These are phyloP conservation scores for Pholiota adiposa DNA, from an alignment of 1,284 basidiomycete species.

Conservation along the genomic window DNA sequence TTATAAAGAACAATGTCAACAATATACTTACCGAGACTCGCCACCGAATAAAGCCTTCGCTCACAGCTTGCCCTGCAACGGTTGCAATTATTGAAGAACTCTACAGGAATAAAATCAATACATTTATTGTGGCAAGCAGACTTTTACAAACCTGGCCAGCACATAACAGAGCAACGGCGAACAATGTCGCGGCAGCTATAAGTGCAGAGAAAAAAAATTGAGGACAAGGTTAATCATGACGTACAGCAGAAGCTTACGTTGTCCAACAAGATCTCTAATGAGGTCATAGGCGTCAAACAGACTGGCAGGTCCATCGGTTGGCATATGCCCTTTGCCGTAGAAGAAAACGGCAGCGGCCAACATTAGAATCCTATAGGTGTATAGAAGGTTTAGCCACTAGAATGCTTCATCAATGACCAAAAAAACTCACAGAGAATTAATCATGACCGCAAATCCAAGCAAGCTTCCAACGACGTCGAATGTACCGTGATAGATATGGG, in stretches of 20 bases:
- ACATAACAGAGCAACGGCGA: conserved; percentile 85
- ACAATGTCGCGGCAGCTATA: conserved; percentile 76
- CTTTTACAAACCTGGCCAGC: conserved; percentile 65
- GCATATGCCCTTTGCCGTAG: conserved; percentile 47
- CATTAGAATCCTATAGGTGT: conserved; percentile 61
- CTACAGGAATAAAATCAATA: conserved; percentile 37
- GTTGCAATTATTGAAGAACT: conserved; percentile 94
- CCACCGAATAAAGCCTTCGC: conserved; percentile 95
- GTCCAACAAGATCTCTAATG: conserved; percentile 68
- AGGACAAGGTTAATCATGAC: neutral
- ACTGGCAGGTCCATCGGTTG: conserved; percentile 57
- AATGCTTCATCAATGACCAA: neutral
- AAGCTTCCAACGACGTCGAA: conserved; percentile 69
- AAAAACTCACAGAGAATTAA: conserved; percentile 75
- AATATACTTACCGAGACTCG: conserved; percentile 69
- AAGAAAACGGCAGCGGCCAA: conserved; percentile 78
- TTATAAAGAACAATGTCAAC: conserved; percentile 5
- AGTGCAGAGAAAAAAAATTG: no score
- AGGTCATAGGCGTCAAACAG: conserved; percentile 84
- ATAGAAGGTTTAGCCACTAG: conserved; percentile 5
- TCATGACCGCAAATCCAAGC: conserved; percentile 83
- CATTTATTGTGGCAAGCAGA: neutral
- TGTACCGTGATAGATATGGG: conserved; percentile 81
- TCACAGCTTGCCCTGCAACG: conserved; percentile 90
- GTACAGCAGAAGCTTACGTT: conserved; percentile 47